phyloP scores from a whole-genome alignment of 2,329 filamentous ascomycete species.

The Coniochaeta sp. region DNA sequence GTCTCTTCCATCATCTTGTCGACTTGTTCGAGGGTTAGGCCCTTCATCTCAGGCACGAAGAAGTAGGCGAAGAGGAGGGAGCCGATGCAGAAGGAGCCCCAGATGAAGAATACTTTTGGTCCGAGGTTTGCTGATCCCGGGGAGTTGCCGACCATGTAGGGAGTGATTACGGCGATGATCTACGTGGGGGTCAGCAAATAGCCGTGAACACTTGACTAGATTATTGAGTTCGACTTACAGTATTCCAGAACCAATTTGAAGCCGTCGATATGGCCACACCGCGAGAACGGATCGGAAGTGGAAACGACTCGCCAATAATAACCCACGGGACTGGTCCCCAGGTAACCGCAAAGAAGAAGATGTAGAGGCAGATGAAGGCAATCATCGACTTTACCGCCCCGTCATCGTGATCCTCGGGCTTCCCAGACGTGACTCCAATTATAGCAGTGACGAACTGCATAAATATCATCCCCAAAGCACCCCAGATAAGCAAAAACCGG shows the following conservation, averaged over 20 bases:
- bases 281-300: slow-evolving; percentile 32
- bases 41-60: slow-evolving; percentile 23
- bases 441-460: slow-evolving; percentile 55
- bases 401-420: slow-evolving; percentile 38
- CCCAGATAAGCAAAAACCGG: slow-evolving; percentile 55
- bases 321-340: slow-evolving; percentile 55
- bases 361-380: slow-evolving; percentile 62
- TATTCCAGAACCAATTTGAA: slow-evolving; percentile 72
- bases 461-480: slow-evolving; percentile 59
- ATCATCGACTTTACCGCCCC: slow-evolving; percentile 50
- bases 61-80: slow-evolving; percentile 19
- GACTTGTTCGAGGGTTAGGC: slow-evolving; percentile 21
- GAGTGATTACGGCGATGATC: slow-evolving; percentile 49
- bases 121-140: slow-evolving; percentile 35
- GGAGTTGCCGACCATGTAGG: slow-evolving; percentile 58
- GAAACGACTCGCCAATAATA: slow-evolving; percentile 56
- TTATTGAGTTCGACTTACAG: too few species aligned
- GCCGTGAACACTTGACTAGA: too few species aligned
- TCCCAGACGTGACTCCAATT: slow-evolving; percentile 27
- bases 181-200: neutral
- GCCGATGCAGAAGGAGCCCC: slow-evolving; percentile 18
- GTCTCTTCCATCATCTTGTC: slow-evolving; percentile 21
- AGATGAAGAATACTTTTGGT: slow-evolving; percentile 24
- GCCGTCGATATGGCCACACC: slow-evolving; percentile 66
- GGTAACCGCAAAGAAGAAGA: slow-evolving; percentile 68